Evolutionary conservation across 2,329 filamentous ascomycete species (phyloP), one percentile per base, ranked within the genome.

Genomic region (Talaromyces sp.): DNA sequence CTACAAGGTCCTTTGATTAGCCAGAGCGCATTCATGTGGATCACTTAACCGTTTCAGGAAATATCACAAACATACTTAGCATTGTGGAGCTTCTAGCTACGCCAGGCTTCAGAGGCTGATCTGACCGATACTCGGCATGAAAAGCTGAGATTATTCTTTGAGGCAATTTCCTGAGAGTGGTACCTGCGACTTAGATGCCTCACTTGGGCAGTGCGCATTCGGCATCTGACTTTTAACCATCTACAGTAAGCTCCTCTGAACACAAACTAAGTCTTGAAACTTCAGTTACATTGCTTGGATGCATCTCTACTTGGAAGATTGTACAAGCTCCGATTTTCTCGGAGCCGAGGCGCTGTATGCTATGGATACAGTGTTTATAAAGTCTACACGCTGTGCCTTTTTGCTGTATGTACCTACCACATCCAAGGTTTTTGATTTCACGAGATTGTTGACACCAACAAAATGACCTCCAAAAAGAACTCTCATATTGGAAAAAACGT

Each of bases 151-250:
- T 31, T 27, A 14, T 2, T 50, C 3, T 50, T 8, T n/a, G 47
- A 16, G 47, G 4, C 14, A 31, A 14, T n/a, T 14, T 50, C 2
- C 11, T 3, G 24, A n/a, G 14, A n/a, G 27, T 10, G 14, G 9
- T 9, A 11, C 11, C 13, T 31, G 27, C 24, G 19, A 13, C n/a
- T 14, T 27, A 6, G n/a, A 50, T 39, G 35, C 24, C 24, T 33
- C 58, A 39, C 50, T 39, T 60, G 58, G 43, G 50, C 16, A 10
- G 6, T 19, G 58, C 43, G 58, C 58, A 60, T 50, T 60, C 58
- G 31, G 24, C 47, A 16, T 24, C 6, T n/a, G 31, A 48, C 31
- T n/a, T 27, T 47, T 50, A 39, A 9, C 31, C 31, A 16, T 50
- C 31, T 60, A 39, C 13, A n/a, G 43, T 35, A 47, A 48, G 43